phyloP scores from a whole-genome alignment of 1,284 basidiomycete genomes.

The Serendipita sp. region DNA sequence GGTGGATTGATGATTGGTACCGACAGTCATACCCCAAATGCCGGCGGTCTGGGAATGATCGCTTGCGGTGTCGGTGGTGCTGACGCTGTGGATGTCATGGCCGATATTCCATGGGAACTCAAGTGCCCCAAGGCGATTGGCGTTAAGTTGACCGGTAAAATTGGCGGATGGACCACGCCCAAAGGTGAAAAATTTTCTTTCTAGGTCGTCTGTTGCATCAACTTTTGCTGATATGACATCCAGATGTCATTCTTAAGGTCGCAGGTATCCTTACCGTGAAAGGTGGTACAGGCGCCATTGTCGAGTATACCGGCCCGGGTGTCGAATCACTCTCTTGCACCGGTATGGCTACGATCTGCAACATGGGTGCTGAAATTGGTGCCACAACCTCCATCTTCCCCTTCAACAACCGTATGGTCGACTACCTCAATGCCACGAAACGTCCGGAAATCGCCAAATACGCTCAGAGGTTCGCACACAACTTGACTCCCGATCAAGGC shows the following conservation, averaged over 20 bases:
- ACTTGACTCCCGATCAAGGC: conserved; percentile 78
- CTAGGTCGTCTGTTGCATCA: conserved; percentile 6
- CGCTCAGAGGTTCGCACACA: conserved; percentile 81
- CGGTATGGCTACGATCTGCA: conserved; percentile 99
- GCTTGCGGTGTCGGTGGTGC: conserved; percentile 99
- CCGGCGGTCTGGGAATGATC: conserved; percentile 97
- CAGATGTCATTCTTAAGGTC: conserved; percentile 93
- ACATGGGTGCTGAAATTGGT: conserved; percentile 99
- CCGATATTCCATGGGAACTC: conserved; percentile 93
- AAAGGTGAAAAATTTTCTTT: conserved; percentile 48
- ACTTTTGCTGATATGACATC: conserved; percentile 1
- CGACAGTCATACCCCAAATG: conserved; percentile 98
- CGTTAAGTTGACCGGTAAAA: conserved; percentile 91
- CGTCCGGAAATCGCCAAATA: conserved; percentile 81
- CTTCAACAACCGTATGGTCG: conserved; percentile 88
- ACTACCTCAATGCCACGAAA: conserved; percentile 89
- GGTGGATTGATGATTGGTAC: conserved; percentile 99
- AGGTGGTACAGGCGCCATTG: conserved; percentile 93
- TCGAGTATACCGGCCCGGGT: conserved; percentile 89
- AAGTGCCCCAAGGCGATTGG: conserved; percentile 99
- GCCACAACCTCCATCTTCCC: conserved; percentile 99
- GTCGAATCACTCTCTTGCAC: conserved; percentile 94
- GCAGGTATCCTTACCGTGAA: conserved; percentile 96
- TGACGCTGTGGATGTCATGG: conserved; percentile 98
- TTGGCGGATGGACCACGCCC: conserved; percentile 92